A percentile compares a stretch with the other conserved stretches of the same genome.
Conservation (phyloP, 2,329 filamentous ascomycete species). For the Ceratocystis albifundus region DNA sequence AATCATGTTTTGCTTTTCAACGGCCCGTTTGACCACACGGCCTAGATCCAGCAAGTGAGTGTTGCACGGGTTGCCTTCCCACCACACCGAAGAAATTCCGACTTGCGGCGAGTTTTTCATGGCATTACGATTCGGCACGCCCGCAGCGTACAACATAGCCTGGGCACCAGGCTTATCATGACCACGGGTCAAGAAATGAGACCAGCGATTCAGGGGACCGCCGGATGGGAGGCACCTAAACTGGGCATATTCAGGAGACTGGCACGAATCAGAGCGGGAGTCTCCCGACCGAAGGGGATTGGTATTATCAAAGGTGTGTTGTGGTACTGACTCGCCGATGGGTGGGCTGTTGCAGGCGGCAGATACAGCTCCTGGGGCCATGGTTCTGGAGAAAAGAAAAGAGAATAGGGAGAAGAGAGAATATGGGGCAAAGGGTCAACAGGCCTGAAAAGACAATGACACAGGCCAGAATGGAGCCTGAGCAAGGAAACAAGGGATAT, state of each 20-base stretch:
- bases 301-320: not conserved
- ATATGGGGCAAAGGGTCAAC: slow-evolving; percentile 9
- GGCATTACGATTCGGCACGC: slow-evolving; percentile 66
- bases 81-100: slow-evolving; percentile 86
- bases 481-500: not conserved
- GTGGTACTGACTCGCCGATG: not conserved
- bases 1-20: slow-evolving; percentile 75
- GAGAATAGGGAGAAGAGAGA: not conserved
- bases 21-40: slow-evolving; percentile 71
- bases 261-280: not conserved
- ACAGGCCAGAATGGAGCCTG: slow-evolving; percentile 13
- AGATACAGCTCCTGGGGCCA: slow-evolving; percentile 9
- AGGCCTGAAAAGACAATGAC: not conserved
- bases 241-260: slow-evolving; percentile 39
- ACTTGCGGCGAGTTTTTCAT: slow-evolving; percentile 90
- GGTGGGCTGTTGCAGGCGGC: not conserved
- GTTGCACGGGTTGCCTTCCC: slow-evolving; percentile 91
- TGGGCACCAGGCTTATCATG: slow-evolving; percentile 90
- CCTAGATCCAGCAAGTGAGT: slow-evolving; percentile 54
- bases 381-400: slow-evolving; percentile 4
- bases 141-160: slow-evolving; percentile 93
- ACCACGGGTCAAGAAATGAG: slow-evolving; percentile 64
- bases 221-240: slow-evolving; percentile 43
- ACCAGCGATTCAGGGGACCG: slow-evolving; percentile 68
- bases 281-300: slow-evolving; percentile 9